A percentile compares a stretch with the other conserved stretches of the same genome.
Conservation (phyloP, 2,329 filamentous ascomycete genomes). For the Pseudonectria buxi region DNA sequence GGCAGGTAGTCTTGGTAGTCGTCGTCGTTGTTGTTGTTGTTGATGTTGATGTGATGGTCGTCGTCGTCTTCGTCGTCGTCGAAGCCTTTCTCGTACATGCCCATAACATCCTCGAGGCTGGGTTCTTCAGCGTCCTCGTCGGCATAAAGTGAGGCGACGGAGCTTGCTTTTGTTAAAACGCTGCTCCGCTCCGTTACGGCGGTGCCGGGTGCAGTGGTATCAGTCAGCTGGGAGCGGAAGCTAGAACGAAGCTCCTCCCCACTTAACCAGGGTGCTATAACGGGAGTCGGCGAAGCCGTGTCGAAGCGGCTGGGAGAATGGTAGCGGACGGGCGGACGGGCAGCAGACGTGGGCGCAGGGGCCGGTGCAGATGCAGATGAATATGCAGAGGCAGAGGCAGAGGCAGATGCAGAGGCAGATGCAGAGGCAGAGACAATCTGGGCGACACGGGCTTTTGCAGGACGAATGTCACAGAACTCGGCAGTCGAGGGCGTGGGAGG, state of each 20-base stretch:
- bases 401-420: no score
- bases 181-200: constrained; percentile 76
- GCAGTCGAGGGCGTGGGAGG: constrained; percentile 37
- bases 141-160: constrained; percentile 53
- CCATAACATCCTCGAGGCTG: constrained; percentile 63
- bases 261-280: constrained; percentile 40
- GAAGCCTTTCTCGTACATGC: constrained; percentile 61
- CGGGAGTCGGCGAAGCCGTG: constrained; percentile 29
- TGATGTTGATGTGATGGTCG: no score
- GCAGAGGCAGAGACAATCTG: no score
- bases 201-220: constrained; percentile 52
- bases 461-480: constrained; percentile 33
- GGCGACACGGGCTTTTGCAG: constrained; percentile 23
- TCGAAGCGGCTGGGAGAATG: constrained; percentile 24
- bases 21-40: constrained; percentile 21
- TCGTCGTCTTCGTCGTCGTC: constrained; percentile 36
- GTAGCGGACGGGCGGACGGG: constrained; percentile 23
- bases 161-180: constrained; percentile 71
- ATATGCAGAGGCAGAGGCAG: no score
- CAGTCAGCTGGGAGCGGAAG: constrained; percentile 49
- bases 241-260: constrained; percentile 49
- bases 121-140: constrained; percentile 47
- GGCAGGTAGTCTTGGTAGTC: constrained; percentile 8
- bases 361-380: no score
- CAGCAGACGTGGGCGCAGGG: constrained; percentile 18